These are phyloP conservation scores for Vitis hybrid DNA, from an alignment of 177 flowering plant genomes.

Conservation along the genomic window DNA sequence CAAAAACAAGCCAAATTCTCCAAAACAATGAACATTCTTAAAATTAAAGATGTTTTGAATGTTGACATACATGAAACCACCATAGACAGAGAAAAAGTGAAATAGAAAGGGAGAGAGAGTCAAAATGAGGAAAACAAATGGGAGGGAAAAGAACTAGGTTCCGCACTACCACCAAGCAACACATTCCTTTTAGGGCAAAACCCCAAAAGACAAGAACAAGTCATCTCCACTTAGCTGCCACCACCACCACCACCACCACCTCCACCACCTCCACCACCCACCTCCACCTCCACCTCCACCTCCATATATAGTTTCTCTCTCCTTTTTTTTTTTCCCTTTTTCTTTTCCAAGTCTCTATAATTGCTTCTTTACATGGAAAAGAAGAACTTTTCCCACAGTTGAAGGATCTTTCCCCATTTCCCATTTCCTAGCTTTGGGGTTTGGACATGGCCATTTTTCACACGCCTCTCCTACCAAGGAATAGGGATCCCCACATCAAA, in stretches of 20 bases:
- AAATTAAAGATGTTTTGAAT: not conserved
- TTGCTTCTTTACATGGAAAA: slow-evolving; percentile 35
- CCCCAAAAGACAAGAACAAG: slow-evolving; percentile 14
- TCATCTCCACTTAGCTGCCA: slow-evolving; percentile 13
- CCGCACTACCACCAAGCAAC: slow-evolving; percentile 15
- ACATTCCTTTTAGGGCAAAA: slow-evolving; percentile 32
- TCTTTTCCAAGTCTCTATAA: slow-evolving; percentile 15
- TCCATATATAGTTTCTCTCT: not conserved
- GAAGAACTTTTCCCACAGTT: slow-evolving; percentile 33
- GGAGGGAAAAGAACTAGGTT: slow-evolving; percentile 10
- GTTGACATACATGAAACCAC: slow-evolving; percentile 4
- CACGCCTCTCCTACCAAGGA: slow-evolving; percentile 30
- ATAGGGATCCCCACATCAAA: slow-evolving; percentile 21
- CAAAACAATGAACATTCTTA: not conserved
- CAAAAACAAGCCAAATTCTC: too few relatives aligned
- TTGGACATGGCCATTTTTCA: slow-evolving; percentile 8
- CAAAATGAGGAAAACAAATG: not conserved
- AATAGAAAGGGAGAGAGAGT: not conserved
- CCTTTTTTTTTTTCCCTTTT: not conserved
- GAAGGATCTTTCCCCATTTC: slow-evolving; percentile 14
- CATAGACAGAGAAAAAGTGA: not conserved
- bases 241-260: not conserved
- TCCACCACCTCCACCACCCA: not conserved
- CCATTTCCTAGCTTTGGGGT: not conserved
- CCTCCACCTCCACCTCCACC: not conserved